Evolutionary conservation across 169 alveolate genomes (phyloP).

Genomic region (Plasmodium berghei): DNA sequence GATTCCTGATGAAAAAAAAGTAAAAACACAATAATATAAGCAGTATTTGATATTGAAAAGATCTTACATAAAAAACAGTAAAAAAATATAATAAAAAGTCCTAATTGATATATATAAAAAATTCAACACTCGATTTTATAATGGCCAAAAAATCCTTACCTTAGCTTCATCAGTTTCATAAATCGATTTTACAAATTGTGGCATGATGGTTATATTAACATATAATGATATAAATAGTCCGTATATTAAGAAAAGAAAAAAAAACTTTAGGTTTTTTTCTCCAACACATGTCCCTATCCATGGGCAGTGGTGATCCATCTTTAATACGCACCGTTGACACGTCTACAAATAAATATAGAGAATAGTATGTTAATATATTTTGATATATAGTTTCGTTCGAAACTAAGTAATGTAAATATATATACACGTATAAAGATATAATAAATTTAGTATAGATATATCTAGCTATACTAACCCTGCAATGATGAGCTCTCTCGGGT

Average conservation of each 20-base stretch:
- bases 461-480: constrained; percentile 30
- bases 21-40: not conserved
- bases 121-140: no score
- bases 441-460: not conserved
- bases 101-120: no score
- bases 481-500: constrained; percentile 72
- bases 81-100: not conserved
- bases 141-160: not conserved
- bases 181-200: constrained; percentile 37
- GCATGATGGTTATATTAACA: constrained; percentile 29
- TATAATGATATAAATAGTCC: constrained; percentile 41
- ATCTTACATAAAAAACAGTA: not conserved
- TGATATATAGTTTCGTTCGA: not conserved
- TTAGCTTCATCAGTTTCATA: constrained; percentile 11
- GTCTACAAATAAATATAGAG: constrained; percentile 2
- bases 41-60: not conserved
- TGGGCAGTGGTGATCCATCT: constrained; percentile 74
- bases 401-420: not conserved
- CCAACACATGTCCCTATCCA: constrained; percentile 76
- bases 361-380: not conserved
- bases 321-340: constrained; percentile 49
- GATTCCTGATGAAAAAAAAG: constrained; percentile 12
- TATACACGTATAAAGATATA: not conserved
- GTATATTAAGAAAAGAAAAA: constrained; percentile 38
- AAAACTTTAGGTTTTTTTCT: constrained; percentile 50